These are phyloP conservation scores for Clarireedia hainanense DNA, from an alignment of 2,329 filamentous ascomycete genomes.

Conservation along the genomic window DNA sequence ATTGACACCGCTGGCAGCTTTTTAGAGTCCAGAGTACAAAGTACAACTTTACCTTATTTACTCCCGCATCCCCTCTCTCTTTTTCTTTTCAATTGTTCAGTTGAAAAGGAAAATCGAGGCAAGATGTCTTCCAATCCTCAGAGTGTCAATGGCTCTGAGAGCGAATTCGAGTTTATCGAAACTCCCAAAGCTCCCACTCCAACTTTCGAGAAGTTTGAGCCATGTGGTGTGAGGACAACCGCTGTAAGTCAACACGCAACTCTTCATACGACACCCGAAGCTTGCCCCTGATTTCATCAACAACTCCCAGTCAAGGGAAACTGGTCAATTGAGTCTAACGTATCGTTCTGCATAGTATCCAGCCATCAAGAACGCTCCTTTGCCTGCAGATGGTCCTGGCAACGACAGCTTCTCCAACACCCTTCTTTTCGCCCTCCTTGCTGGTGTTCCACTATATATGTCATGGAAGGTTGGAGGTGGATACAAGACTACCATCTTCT, in stretches of 20 bases:
- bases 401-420: slow-evolving; percentile 82
- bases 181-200: slow-evolving; percentile 44
- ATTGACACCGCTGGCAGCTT: background rate
- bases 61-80: slow-evolving; percentile 8
- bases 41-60: background rate
- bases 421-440: slow-evolving; percentile 62
- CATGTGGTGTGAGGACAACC: slow-evolving; percentile 48
- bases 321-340: slow-evolving; percentile 26
- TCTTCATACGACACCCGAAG: background rate
- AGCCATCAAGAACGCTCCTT: slow-evolving; percentile 86
- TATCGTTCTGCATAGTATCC: slow-evolving; percentile 52
- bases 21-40: background rate
- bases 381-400: slow-evolving; percentile 82
- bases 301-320: background rate
- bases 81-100: slow-evolving; percentile 9
- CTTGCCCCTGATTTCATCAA: background rate
- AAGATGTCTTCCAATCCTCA: slow-evolving; percentile 42
- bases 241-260: slow-evolving; percentile 35
- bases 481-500: slow-evolving; percentile 79
- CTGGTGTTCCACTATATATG: slow-evolving; percentile 68
- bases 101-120: slow-evolving; percentile 17
- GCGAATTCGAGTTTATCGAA: slow-evolving; percentile 57
- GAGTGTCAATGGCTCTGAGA: slow-evolving; percentile 41
- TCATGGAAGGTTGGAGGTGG: slow-evolving; percentile 80
- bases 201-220: slow-evolving; percentile 43